Base-by-base conservation (phyloP, 2,329 filamentous ascomycete species). In the Colletotrichum zoysiae region DNA sequence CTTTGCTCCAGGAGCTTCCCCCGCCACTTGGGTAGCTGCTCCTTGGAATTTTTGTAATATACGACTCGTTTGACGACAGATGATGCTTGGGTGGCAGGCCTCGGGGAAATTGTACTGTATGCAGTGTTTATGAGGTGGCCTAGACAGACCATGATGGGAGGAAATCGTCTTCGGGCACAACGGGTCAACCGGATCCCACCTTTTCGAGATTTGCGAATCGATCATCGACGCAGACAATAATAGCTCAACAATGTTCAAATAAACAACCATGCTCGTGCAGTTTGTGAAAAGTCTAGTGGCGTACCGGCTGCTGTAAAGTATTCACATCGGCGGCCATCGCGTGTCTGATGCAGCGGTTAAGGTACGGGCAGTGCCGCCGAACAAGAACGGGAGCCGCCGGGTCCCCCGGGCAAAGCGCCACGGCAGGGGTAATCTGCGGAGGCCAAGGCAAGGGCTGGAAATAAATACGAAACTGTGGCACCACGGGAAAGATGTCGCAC, bases 11-110 rank as follows among this genome's bases (percentile, higher is more conserved):
- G 67, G 67, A 56, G 55, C 55, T 65, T 18, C 59, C 30, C 30
- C 59, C 4, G 18, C n/a, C 53, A 46, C 53, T 30, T 55, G 55
- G 48, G 63, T 59, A 61, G 56, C 40, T 60, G 26, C 55, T 65
- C 51, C 56, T 53, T 50, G 57, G 61, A 20, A 38, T 63, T 67
- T 56, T 73, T 73, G 70, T 73, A 73, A 38, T 71, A 73, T 73
- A 73, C 46, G 66, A 70, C 38, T 64, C 53, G 59, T 56, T 57
- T 63, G 59, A 72, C 55, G 65, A 72, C 66, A 64, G 66, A 64
- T 69, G 38, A 63, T 59, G 44, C 46, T 42, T 48, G 70, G 60
- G 53, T 44, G 46, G 55, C 42, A 48, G 48, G 70, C 53, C 59
- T 65, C 65, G 57, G 33, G n/a, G 59, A 58, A 61, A 56, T 65